Base-by-base conservation (phyloP, 805 yeast species). In the Saccharomyces mikatae region DNA sequence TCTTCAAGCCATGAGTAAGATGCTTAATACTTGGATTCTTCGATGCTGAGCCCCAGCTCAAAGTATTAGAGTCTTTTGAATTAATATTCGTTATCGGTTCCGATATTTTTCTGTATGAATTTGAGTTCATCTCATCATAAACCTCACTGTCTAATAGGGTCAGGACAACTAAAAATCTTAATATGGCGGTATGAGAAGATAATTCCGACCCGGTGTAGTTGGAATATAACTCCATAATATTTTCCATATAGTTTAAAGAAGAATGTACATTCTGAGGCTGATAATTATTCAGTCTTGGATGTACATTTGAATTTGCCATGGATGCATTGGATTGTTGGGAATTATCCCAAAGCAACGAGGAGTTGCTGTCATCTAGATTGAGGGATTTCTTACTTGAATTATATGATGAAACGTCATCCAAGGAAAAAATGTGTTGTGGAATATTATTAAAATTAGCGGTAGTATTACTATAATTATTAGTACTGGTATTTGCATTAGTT, bases 1-100 rank as follows among this genome's bases (percentile, higher is more conserved):
- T 65, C 51, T 60, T 67, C 30, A 68, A 54, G 0, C 66, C 66
- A 46, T 62, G 64, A 1, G 65, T 57, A 13, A 66, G 47, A 46
- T 58, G 56, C 50, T 58, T 62, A 21, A 59, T 60, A 22, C 49
- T 49, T 47, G 51, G 50, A 26, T 24, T 49, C 11, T 36, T 36
- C 22, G 44, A 36, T 36, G 44, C 44, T 49, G 44, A 36, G 44
- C 44, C 24, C 44, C 44, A 36, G 6, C 30, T 52, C 21, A 49
- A 52, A 29, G 10, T 10, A 28, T 17, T 36, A 11, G 31, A 46
- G 21, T 21, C 31, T 17, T n/a, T 41, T 3, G 49, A 50, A 22
- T 51, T 50, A 13, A 21, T 24, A 41, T 53, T 55, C 46, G 17
- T 17, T 8, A 46, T 36, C 17, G 44, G 57, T 28, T 58, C 54